Conservation (phyloP, 441 rosid species). For the Geranium incanum region DNA sequence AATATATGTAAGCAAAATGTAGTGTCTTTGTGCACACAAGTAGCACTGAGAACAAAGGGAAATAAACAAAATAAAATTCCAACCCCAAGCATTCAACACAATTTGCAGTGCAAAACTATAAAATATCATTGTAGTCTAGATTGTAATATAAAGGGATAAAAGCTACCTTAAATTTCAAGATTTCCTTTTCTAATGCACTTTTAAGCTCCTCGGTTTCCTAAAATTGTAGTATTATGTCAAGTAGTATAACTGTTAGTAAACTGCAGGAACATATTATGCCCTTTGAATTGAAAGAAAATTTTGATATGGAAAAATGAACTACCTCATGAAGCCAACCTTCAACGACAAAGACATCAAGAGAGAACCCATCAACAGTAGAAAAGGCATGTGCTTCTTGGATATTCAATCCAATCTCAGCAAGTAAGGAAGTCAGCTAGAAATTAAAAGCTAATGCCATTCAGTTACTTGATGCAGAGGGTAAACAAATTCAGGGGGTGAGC, state of each 20-base stretch:
- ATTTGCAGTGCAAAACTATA: background rate
- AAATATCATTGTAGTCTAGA: background rate
- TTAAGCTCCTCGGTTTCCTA: slow-evolving; percentile 74
- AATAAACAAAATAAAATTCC: background rate
- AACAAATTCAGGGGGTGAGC: too few species aligned
- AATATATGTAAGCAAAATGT: background rate
- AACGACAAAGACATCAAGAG: slow-evolving; percentile 88
- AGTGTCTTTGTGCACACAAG: background rate
- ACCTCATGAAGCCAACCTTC: slow-evolving; percentile 94
- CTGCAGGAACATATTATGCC: background rate
- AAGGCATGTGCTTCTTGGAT: slow-evolving; percentile 96
- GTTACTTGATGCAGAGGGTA: too few species aligned
- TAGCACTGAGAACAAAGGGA: background rate
- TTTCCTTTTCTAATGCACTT: slow-evolving; percentile 59
- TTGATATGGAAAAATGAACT: slow-evolving; percentile 10
- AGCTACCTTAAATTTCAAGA: slow-evolving; percentile 60
- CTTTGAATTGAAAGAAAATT: background rate
- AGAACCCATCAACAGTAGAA: slow-evolving; percentile 80
- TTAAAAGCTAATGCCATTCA: too few species aligned
- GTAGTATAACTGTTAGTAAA: slow-evolving; percentile 12
- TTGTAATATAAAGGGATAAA: slow-evolving; percentile 14
- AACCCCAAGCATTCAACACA: background rate
- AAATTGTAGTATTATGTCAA: slow-evolving; percentile 20
- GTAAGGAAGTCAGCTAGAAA: slow-evolving; percentile 68
- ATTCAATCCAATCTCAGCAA: slow-evolving; percentile 81